Conservation (phyloP, 495 filamentous ascomycete species). For the Neurospora sp. region DNA sequence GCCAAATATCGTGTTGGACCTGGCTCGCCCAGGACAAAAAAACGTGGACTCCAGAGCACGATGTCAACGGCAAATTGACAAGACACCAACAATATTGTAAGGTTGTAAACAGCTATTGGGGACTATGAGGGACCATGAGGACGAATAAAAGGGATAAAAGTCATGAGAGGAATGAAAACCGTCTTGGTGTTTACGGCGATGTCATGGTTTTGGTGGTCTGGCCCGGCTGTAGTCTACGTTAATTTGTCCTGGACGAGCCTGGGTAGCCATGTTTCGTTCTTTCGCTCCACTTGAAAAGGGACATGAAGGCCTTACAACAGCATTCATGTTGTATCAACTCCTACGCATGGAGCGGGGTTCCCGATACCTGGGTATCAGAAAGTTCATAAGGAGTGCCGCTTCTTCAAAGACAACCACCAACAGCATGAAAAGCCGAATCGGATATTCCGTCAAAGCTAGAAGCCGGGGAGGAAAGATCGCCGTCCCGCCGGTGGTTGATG, state of each 20-base stretch:
- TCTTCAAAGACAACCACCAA: neutral
- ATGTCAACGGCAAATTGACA: no score
- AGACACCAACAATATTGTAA: no score
- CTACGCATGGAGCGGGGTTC: neutral
- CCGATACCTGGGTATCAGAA: neutral
- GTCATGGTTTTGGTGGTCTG: no score
- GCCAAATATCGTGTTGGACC: neutral
- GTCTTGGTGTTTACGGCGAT: no score
- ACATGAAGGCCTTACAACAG: neutral
- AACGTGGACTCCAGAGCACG: no score
- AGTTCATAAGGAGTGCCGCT: neutral
- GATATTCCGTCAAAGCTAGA: neutral
- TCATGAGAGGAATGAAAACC: no score
- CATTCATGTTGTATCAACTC: neutral
- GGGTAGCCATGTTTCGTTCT: slow-evolving; percentile 8
- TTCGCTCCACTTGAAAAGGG: slow-evolving; percentile 1
- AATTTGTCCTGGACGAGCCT: no score
- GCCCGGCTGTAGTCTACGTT: no score
- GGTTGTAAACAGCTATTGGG: no score
- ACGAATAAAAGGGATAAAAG: no score
- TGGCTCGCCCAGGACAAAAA: no score
- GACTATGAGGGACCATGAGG: no score
- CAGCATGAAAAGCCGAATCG: neutral
- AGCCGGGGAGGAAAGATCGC: neutral
- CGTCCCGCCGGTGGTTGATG: neutral